phyloP scores from a whole-genome alignment of 306 rosid genomes.

The Pyrus communis region DNA sequence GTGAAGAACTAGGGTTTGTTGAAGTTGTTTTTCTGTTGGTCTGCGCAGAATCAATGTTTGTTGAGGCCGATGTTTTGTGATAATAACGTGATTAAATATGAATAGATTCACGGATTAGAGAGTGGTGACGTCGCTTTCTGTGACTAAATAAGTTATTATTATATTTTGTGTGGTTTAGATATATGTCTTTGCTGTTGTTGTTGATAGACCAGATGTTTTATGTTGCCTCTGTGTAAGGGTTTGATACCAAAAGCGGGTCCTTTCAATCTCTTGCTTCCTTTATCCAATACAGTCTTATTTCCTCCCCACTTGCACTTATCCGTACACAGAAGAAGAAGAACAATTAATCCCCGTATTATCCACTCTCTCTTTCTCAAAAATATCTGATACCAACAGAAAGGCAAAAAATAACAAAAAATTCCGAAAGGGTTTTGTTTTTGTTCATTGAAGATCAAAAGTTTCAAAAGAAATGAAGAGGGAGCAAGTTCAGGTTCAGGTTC shows the following conservation, averaged over 20 bases:
- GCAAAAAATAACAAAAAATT: neutral
- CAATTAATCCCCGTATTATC: neutral
- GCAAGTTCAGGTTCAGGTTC: neutral
- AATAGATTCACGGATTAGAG: neutral
- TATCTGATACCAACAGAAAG: slow-evolving; percentile 23
- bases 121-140: neutral
- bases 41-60: neutral
- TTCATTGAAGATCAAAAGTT: neutral
- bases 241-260: slow-evolving; percentile 42
- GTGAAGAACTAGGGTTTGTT: neutral
- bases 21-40: neutral
- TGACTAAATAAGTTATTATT: neutral
- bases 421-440: neutral
- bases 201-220: slow-evolving; percentile 55
- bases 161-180: neutral
- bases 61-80: neutral
- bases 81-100: neutral
- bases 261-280: slow-evolving; percentile 55
- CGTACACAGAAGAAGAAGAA: slow-evolving; percentile 24
- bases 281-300: slow-evolving; percentile 29
- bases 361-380: slow-evolving; percentile 29
- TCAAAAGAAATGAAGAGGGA: neutral
- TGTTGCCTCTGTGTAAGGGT: slow-evolving; percentile 61
- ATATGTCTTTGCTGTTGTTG: slow-evolving; percentile 18
- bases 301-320: slow-evolving; percentile 26